Conservation (phyloP, 176 grass and related monocot genomes). For the Puya raimondii region DNA sequence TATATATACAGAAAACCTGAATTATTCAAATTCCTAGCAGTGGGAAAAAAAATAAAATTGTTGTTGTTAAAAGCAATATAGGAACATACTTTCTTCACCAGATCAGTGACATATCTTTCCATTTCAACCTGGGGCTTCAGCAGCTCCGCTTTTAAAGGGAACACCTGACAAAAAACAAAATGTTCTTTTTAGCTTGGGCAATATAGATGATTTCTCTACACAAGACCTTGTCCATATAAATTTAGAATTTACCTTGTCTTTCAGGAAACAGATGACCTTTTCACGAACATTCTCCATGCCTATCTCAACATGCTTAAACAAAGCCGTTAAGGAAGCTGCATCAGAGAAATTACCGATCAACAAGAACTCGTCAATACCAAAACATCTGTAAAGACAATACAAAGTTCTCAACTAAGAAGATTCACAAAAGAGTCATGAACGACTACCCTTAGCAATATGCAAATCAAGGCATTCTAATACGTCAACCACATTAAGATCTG, state of each 20-base stretch:
- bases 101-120: slow-evolving; percentile 96
- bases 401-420: neutral
- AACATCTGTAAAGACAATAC: neutral
- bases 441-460: neutral
- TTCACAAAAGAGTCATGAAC: neutral
- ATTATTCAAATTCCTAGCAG: neutral
- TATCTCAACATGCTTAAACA: slow-evolving; percentile 94
- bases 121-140: slow-evolving; percentile 86
- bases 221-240: slow-evolving; percentile 4
- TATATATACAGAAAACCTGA: no score
- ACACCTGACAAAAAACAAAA: slow-evolving; percentile 51
- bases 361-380: neutral
- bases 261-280: slow-evolving; percentile 91
- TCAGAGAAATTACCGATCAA: slow-evolving; percentile 16
- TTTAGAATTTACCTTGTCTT: slow-evolving; percentile 72
- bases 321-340: slow-evolving; percentile 84
- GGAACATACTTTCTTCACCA: slow-evolving; percentile 78
- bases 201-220: slow-evolving; percentile 5
- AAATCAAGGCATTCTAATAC: no score
- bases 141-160: slow-evolving; percentile 89
- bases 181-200: neutral
- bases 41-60: neutral
- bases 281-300: slow-evolving; percentile 87
- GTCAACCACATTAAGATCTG: no score
- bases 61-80: neutral